Conservation (phyloP, 2,329 filamentous ascomycete genomes). For the Periconia macrospinosa region DNA sequence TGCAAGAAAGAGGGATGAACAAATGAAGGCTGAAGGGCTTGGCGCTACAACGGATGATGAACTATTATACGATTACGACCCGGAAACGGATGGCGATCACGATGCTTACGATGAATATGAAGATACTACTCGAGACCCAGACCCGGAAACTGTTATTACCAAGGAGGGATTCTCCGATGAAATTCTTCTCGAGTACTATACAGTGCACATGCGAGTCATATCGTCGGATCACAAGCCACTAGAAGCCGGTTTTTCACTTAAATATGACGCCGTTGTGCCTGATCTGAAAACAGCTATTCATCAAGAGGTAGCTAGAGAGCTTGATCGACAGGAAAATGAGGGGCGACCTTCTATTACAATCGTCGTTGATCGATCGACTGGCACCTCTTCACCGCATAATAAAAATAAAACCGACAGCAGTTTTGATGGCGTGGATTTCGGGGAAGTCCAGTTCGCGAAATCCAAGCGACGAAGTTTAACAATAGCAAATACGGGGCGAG, state of each 20-base stretch:
- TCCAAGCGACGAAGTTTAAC: conserved; percentile 70
- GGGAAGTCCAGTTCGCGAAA: conserved; percentile 69
- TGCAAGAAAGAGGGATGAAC: conserved; percentile 73
- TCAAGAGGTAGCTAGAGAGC: conserved; percentile 80
- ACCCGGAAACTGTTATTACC: conserved; percentile 55
- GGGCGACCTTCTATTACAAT: conserved; percentile 79
- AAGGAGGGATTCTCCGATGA: conserved; percentile 62
- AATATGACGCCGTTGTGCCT: conserved; percentile 84
- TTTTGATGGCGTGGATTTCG: conserved; percentile 73
- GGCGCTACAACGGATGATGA: conserved; percentile 74
- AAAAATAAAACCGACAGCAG: conserved; percentile 39
- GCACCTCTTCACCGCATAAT: conserved; percentile 19
- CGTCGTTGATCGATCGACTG: conserved; percentile 65
- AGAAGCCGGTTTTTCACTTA: conserved; percentile 77
- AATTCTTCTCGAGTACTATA: conserved; percentile 68
- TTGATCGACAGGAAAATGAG: conserved; percentile 92
- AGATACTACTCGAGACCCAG: conserved; percentile 38
- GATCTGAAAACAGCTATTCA: conserved; percentile 82
- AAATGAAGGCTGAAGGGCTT: conserved; percentile 80
- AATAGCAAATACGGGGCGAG: conserved; percentile 88
- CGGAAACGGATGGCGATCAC: conserved; percentile 69
- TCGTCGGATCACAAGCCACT: conserved; percentile 97
- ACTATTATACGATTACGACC: conserved; percentile 88
- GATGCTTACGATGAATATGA: conserved; percentile 37
- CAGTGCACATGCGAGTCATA: conserved; percentile 83